Conservation (phyloP, 1,284 basidiomycete species). For the Neonothopanus nambi region DNA sequence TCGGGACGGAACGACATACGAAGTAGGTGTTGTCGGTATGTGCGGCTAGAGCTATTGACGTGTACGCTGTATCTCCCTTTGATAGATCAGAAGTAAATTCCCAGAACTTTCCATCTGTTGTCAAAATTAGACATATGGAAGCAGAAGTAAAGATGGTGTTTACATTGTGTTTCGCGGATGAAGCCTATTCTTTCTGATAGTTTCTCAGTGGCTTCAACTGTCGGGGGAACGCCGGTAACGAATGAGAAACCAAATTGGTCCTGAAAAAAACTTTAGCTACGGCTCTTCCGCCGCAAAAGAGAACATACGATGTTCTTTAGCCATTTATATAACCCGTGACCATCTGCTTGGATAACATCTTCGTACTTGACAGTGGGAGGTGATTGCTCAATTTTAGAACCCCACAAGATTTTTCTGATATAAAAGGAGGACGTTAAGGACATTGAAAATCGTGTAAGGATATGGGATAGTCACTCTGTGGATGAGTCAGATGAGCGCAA, state of each 20-base stretch:
- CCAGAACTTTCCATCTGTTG: conserved; percentile 89
- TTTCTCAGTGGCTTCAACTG: conserved; percentile 83
- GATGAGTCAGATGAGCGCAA: conserved; percentile 28
- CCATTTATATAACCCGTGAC: conserved; percentile 79
- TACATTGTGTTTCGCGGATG: conserved; percentile 94
- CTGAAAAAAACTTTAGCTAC: conserved; percentile 37
- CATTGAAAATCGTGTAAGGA: neutral
- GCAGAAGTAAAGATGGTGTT: conserved; percentile 22
- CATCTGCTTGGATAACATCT: conserved; percentile 70
- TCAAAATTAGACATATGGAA: conserved; percentile 4
- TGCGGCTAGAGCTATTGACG: conserved; percentile 82
- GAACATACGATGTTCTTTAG: conserved; percentile 75
- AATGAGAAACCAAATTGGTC: conserved; percentile 90
- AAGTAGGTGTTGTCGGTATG: conserved; percentile 98
- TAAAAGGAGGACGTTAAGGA: conserved; percentile 4
- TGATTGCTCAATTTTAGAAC: conserved; percentile 69
- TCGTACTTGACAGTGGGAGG: conserved; percentile 80
- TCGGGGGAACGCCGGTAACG: conserved; percentile 78
- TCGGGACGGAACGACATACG: conserved; percentile 45
- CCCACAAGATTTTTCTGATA: conserved; percentile 71
- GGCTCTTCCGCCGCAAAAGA: neutral
- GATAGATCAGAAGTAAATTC: conserved; percentile 93
- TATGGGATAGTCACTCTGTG: conserved; percentile 35
- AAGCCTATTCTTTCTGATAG: conserved; percentile 80
- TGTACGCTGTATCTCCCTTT: conserved; percentile 92